phyloP scores from a whole-genome alignment of 169 alveolate species.

The Plasmodium berghei region DNA sequence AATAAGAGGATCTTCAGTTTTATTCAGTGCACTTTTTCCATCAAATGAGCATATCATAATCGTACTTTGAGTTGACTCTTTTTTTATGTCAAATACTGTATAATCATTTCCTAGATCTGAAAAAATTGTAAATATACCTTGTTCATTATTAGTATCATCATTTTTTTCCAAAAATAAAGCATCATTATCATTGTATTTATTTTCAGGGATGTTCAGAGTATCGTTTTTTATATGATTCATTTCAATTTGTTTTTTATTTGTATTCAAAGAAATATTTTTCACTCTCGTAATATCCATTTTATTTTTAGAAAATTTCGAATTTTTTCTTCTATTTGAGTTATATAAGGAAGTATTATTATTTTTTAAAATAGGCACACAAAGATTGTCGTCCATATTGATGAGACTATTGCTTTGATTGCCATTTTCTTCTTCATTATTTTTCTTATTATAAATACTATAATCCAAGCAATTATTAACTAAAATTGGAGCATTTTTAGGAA shows the following conservation, averaged over 20 bases:
- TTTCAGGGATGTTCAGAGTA: neutral
- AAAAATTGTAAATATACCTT: neutral
- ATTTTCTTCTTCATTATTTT: too few species aligned
- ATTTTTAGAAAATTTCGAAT: neutral
- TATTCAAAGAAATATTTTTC: neutral
- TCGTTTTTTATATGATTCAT: neutral
- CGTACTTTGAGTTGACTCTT: conserved; percentile 6
- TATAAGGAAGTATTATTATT: too few species aligned
- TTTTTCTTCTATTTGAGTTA: neutral
- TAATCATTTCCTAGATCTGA: neutral
- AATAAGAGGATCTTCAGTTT: neutral
- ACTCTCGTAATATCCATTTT: neutral
- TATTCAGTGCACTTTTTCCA: neutral
- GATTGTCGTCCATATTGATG: too few species aligned
- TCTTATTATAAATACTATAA: too few species aligned
- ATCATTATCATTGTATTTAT: neutral
- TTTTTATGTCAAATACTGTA: neutral
- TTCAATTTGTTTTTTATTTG: neutral
- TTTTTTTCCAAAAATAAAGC: neutral
- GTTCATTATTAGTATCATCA: conserved; percentile 1
- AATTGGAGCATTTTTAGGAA: too few species aligned
- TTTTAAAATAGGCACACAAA: too few species aligned
- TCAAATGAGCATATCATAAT: neutral
- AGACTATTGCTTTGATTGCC: too few species aligned
- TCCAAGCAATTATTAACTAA: too few species aligned